Conservation (phyloP, 2,329 filamentous ascomycete species). For the Endoconidiophora polonica region DNA sequence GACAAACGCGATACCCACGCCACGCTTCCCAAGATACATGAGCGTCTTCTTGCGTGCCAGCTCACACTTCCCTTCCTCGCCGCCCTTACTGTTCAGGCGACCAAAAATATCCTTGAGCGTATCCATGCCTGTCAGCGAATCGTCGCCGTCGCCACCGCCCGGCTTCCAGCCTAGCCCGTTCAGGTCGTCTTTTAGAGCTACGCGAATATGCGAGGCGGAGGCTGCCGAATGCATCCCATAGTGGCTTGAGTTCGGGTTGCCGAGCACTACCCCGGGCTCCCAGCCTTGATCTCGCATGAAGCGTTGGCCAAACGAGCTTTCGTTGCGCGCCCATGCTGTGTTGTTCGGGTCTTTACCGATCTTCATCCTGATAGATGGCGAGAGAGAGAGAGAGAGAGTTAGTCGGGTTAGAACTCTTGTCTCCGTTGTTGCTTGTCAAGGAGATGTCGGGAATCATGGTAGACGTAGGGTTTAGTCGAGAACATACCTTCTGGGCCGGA, state of each 20-base stretch:
- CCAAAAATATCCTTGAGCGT: constrained; percentile 76
- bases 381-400: neutral
- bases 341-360: constrained; percentile 90
- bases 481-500: constrained; percentile 11
- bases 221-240: constrained; percentile 61
- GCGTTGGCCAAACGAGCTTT: constrained; percentile 69
- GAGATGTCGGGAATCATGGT: neutral
- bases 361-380: constrained; percentile 32
- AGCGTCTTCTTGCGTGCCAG: constrained; percentile 52
- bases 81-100: constrained; percentile 72
- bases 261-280: constrained; percentile 70
- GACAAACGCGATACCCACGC: constrained; percentile 68
- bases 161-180: constrained; percentile 68
- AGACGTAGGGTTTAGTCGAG: neutral
- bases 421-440: neutral
- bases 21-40: constrained; percentile 53
- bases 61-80: constrained; percentile 41
- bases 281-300: constrained; percentile 82
- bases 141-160: constrained; percentile 41
- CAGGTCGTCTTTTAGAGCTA: constrained; percentile 76
- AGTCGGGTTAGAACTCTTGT: neutral
- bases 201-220: constrained; percentile 71
- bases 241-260: constrained; percentile 59
- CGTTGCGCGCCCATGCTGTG: constrained; percentile 76
- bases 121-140: constrained; percentile 70